Evolutionary conservation across 352 stramenopile species (phyloP).

Genomic region (Heterotrichella gracilis): DNA sequence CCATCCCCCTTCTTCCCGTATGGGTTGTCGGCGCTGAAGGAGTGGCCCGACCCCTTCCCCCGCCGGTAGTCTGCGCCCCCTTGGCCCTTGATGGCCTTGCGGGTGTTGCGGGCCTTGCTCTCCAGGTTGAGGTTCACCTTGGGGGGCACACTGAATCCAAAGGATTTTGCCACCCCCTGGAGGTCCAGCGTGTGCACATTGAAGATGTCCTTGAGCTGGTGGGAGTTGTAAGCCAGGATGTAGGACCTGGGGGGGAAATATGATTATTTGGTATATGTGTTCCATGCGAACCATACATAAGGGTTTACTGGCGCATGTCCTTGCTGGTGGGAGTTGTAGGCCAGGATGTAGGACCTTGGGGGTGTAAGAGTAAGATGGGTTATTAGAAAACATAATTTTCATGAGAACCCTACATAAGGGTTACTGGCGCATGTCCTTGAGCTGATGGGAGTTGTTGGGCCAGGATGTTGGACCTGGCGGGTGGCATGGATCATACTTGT

Average conservation of each 20-base stretch:
- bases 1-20: constrained; percentile 51
- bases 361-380: too few species aligned
- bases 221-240: constrained; percentile 76
- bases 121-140: constrained; percentile 61
- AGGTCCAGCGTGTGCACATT: constrained; percentile 82
- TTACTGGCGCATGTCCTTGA: too few species aligned
- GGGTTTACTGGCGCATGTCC: too few species aligned
- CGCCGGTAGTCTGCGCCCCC: constrained; percentile 19
- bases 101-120: constrained; percentile 8
- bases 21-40: constrained; percentile 81
- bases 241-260: too few species aligned
- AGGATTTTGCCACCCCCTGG: constrained; percentile 64
- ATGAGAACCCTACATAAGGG: too few species aligned
- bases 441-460: constrained; percentile 73
- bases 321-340: constrained; percentile 78
- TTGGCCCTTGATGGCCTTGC: constrained; percentile 15
- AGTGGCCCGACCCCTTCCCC: constrained; percentile 35
- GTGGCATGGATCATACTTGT: too few species aligned
- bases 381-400: too few species aligned
- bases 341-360: constrained; percentile 75
- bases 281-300: too few species aligned
- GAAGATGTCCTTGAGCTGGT: constrained; percentile 89
- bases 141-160: constrained; percentile 76
- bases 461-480: too few species aligned
- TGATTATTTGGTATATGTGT: too few species aligned